Evolutionary conservation across 805 yeast species (phyloP).

Genomic region (Saitoella complicata): DNA sequence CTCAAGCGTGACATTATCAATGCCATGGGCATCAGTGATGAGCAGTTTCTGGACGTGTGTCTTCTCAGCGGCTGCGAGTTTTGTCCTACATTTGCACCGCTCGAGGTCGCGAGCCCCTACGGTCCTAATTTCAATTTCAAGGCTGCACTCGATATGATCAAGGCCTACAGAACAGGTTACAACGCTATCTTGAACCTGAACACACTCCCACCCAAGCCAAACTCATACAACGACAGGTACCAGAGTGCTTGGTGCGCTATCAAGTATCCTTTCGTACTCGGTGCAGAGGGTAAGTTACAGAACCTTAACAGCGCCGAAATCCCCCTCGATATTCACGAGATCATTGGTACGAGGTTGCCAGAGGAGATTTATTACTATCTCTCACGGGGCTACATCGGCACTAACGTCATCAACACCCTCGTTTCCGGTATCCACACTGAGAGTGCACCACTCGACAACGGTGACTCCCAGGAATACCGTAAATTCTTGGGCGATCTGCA

Average conservation of each 20-base stretch:
- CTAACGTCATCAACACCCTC: slow-evolving; percentile 49
- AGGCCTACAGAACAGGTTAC: no score
- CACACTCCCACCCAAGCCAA: slow-evolving; percentile 1
- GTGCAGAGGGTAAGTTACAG: slow-evolving; percentile 50
- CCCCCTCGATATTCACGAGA: slow-evolving; percentile 69
- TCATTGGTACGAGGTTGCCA: slow-evolving; percentile 71
- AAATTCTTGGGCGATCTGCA: slow-evolving; percentile 28
- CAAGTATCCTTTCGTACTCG: slow-evolving; percentile 58
- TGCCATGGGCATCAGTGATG: slow-evolving; percentile 42
- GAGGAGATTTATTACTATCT: slow-evolving; percentile 71
- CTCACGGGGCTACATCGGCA: slow-evolving; percentile 55
- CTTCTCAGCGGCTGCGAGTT: slow-evolving; percentile 64
- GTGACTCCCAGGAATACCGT: slow-evolving; percentile 40
- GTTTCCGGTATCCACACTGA: slow-evolving; percentile 32
- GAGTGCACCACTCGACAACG: slow-evolving; percentile 11
- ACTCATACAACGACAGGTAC: slow-evolving; percentile 30
- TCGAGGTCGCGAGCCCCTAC: slow-evolving; percentile 14
- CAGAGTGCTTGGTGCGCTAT: slow-evolving; percentile 55
- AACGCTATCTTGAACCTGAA: background rate
- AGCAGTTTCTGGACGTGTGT: slow-evolving; percentile 59
- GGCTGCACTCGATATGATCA: no score
- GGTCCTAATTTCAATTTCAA: no score
- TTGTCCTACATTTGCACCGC: slow-evolving; percentile 49
- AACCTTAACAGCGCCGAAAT: slow-evolving; percentile 35
- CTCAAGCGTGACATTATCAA: slow-evolving; percentile 40